Evolutionary conservation across 176 grass and related monocot species (phyloP), one percentile per base, ranked within the genome.

Genomic region (Oropetium thomaeum): DNA sequence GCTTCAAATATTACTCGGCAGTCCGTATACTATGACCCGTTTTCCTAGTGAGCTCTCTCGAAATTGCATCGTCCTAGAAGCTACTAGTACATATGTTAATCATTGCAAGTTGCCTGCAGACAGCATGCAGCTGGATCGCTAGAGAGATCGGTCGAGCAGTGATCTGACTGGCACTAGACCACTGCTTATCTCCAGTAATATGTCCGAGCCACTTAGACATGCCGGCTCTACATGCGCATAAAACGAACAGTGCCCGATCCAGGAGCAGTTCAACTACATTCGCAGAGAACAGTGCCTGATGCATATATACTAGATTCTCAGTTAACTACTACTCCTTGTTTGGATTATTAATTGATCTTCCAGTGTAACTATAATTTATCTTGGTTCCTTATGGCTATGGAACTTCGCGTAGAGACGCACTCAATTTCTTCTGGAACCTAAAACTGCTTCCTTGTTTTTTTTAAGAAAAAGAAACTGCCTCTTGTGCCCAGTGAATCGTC

Each of bases 241-340:
- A 16, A 71, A 62, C 17, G 14, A 51, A 39, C 57, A 76, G 59
- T 71, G 30, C 29, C 11, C 25, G 78, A 14, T 59, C 35, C 77
- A 80, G 65, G 44, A 75, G 42, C 58, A 71, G 78, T 45, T 70
- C 66, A 75, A 45, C 14, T 61, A 44, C 41, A 75, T 34, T 62
- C 30, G 19, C 17, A 58, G 35, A 58, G 35, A 49, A 60, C 72
- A n/a, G 27, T 10, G 11, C n/a, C n/a, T 9, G 70, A 37, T 7
- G 16, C 19, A 33, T 45, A 39, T 22, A 1, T 20, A n/a, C n/a
- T n/a, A n/a, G n/a, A n/a, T n/a, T n/a, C n/a, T 43, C 4, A 29
- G 17, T 5, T 43, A 32, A 38, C 27, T 58, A 61, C 10, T n/a
- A n/a, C n/a, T n/a, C n/a, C 25, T 44, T 49, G 45, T 19, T 49